Conservation (phyloP, 2,329 filamentous ascomycete genomes). For the Apiospora rasikravindrae region DNA sequence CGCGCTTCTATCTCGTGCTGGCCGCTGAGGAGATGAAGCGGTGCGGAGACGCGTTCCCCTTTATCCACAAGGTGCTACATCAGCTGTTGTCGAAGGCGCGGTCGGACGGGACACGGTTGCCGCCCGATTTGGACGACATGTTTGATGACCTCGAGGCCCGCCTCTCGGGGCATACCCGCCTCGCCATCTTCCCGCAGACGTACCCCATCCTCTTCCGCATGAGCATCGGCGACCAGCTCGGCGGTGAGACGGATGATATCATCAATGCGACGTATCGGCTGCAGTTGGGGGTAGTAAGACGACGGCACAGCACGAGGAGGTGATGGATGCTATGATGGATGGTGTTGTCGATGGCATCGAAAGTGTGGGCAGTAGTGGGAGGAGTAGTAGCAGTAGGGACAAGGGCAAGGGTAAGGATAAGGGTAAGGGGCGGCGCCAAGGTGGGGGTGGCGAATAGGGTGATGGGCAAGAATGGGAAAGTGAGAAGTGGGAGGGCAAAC, state of each 20-base stretch:
- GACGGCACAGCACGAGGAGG: too few species aligned
- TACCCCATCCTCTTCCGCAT: conserved; percentile 17
- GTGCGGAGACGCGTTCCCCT: conserved; percentile 15
- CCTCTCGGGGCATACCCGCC: background rate
- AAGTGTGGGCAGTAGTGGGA: too few species aligned
- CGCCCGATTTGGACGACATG: background rate
- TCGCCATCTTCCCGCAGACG: background rate
- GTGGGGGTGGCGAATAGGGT: background rate
- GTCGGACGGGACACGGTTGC: background rate
- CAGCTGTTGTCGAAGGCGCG: background rate
- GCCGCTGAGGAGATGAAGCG: conserved; percentile 17
- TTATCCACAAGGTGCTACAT: background rate
- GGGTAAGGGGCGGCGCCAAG: background rate
- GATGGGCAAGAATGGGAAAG: background rate
- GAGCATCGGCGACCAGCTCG: background rate
- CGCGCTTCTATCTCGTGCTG: conserved; percentile 18
- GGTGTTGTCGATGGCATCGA: background rate
- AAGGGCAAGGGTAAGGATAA: background rate
- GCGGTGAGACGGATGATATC: background rate
- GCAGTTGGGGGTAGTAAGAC: background rate
- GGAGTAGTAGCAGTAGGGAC: too few species aligned
- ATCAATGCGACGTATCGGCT: conserved; percentile 14
- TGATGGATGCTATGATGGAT: background rate
- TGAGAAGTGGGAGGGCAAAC: background rate
- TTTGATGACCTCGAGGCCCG: conserved; percentile 15